These are phyloP conservation scores for Trypanosoma conorhini DNA, from an alignment of 208 protist genomes.

Conservation along the genomic window DNA sequence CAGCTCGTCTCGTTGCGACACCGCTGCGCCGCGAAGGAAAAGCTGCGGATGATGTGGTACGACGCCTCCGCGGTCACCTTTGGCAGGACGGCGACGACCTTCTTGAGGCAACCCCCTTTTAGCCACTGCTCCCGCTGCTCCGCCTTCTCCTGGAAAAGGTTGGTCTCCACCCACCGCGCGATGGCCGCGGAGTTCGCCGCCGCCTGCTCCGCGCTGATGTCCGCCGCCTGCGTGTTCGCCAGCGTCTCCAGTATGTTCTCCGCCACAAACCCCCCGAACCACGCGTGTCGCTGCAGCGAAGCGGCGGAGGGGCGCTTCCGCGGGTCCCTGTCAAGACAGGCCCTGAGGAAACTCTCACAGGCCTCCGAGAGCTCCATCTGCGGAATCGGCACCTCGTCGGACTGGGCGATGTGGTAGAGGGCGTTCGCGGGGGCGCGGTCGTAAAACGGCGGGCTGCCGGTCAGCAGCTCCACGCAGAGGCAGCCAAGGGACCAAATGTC, in stretches of 20 bases:
- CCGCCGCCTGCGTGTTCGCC: conserved; percentile 12
- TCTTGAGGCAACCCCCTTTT: conserved; percentile 42
- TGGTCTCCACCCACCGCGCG: conserved; percentile 54
- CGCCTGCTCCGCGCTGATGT: conserved; percentile 18
- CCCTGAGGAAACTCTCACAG: conserved; percentile 47
- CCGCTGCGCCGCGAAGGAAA: conserved; percentile 53
- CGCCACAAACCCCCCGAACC: conserved; percentile 48
- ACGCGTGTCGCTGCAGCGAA: conserved; percentile 45
- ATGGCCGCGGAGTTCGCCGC: conserved; percentile 37
- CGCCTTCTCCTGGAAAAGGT: conserved; percentile 39
- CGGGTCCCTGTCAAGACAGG: conserved; percentile 60
- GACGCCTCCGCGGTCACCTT: conserved; percentile 63
- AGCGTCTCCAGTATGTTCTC: conserved; percentile 27
- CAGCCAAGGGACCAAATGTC: conserved; percentile 88
- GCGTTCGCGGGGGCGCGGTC: conserved; percentile 61
- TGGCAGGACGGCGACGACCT: conserved; percentile 56
- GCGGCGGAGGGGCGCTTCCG: conserved; percentile 44
- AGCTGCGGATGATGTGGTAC: conserved; percentile 56
- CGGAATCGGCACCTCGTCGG: conserved; percentile 34
- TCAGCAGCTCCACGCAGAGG: conserved; percentile 72
- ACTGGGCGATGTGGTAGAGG: conserved; percentile 62
- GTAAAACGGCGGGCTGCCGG: conserved; percentile 72
- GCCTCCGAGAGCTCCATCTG: conserved; percentile 47
- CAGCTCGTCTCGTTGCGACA: conserved; percentile 28
- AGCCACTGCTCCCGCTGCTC: conserved; percentile 64